Percentiles rank a stretch among this genome's conserved stretches.
Evolutionary conservation across 805 yeast species (phyloP).

Genomic region (Wickerhamomyces xylosicus): DNA sequence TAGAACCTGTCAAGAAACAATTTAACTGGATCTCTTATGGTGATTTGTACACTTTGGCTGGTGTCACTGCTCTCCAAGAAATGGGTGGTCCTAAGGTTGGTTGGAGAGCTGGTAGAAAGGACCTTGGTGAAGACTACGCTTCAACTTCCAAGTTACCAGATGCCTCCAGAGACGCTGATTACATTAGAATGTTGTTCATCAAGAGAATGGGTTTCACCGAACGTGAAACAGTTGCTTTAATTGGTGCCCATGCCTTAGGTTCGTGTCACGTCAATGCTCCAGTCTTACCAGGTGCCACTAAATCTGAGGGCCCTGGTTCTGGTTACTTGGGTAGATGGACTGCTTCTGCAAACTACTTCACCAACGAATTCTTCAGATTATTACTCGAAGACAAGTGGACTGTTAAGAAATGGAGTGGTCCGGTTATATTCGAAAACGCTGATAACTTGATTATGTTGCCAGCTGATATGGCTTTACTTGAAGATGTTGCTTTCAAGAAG

Average conservation of each 20-base stretch:
- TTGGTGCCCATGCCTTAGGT: constrained; percentile 74
- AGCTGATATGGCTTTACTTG: constrained; percentile 62
- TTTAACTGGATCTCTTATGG: constrained; percentile 70
- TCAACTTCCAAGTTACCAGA: constrained; percentile 72
- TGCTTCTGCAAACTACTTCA: constrained; percentile 61
- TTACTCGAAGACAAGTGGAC: constrained; percentile 46
- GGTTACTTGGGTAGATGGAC: constrained; percentile 93
- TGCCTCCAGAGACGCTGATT: constrained; percentile 54
- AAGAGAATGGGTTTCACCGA: constrained; percentile 56
- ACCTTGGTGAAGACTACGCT: constrained; percentile 35
- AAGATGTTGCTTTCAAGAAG: constrained; percentile 45
- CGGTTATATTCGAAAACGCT: constrained; percentile 44
- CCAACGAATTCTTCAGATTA: constrained; percentile 61
- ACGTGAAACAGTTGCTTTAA: constrained; percentile 60
- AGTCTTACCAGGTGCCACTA: constrained; percentile 12
- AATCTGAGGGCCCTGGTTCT: constrained; percentile 31
- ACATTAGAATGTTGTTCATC: constrained; percentile 52
- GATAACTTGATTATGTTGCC: constrained; percentile 79
- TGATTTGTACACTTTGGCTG: constrained; percentile 72
- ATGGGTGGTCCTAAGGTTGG: constrained; percentile 68
- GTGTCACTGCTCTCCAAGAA: constrained; percentile 70
- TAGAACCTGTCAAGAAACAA: constrained; percentile 43
- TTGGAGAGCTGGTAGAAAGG: constrained; percentile 80
- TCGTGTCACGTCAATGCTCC: constrained; percentile 50
- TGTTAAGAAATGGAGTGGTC: constrained; percentile 49